Base-by-base conservation (phyloP, 306 rosid genomes). In the Castanea crenata region DNA sequence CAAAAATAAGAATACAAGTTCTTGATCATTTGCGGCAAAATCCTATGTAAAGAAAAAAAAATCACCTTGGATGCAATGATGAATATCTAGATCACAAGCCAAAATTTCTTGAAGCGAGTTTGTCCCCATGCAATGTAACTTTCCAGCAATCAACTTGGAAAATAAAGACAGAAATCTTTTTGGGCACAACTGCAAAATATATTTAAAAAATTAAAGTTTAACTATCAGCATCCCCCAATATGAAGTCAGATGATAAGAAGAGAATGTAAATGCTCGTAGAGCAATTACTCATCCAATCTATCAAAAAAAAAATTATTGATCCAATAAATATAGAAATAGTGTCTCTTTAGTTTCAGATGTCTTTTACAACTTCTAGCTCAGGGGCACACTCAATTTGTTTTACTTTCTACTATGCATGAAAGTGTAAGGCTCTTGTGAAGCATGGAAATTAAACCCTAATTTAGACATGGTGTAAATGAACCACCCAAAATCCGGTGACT, bases 81-180 rank as follows among this genome's bases (percentile, higher is more conserved):
- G n/a, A 46, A 59, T 44, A 44, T 58, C n/a, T 41, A 49, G 71
- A 84, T 82, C 83, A 81, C 55, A 85, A 73, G 64, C 88, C 79
- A 52, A 82, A 80, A 70, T 84, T 86, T 80, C 99, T 90, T 68
- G 97, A 90, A 76, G 83, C 71, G 68, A 91, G 94, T 83, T 91
- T 95, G 85, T 92, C 93, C 70, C 97, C 97, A 1, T 82, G 89
- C 82, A 95, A 74, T 32, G 98, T 92, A 67, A 91, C 84, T 85
- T 95, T 91, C 92, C 92, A 92, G 87, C 94, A 67, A 89, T 90
- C 93, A 78, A 87, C 91, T 87, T 83, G 92, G 79, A 91, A 79
- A 14, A 92, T 82, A 80, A 91, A 95, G 64, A 90, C 88, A 57
- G 96, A 91, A 75, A 35, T 74, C 84, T 55, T 91, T 83, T 91